Evolutionary conservation across 2,329 filamentous ascomycete species (phyloP).

Genomic region (Paracamarosporium sp.): DNA sequence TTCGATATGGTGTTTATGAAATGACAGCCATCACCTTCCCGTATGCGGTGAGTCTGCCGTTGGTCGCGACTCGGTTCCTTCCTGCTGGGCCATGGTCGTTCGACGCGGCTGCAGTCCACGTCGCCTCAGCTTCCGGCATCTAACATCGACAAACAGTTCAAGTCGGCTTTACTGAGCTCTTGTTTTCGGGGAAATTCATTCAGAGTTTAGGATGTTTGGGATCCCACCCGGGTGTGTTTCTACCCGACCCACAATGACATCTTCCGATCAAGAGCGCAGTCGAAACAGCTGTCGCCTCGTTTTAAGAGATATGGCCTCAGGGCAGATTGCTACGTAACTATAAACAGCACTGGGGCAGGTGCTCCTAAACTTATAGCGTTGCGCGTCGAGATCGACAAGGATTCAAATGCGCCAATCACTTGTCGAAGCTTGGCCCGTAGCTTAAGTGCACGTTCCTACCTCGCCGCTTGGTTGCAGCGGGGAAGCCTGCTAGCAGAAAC

Average conservation of each 20-base stretch:
- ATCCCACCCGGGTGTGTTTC: neutral
- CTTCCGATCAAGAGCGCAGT: neutral
- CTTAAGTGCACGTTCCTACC: slow-evolving; percentile 7
- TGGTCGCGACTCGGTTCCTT: neutral
- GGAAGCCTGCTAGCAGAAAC: slow-evolving; percentile 10
- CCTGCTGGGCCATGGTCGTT: neutral
- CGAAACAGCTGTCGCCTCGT: neutral
- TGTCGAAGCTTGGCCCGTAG: slow-evolving; percentile 14
- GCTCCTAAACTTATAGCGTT: neutral
- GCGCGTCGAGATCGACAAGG: neutral
- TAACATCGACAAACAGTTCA: neutral
- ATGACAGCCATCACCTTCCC: neutral
- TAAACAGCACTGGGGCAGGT: neutral
- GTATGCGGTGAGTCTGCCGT: neutral
- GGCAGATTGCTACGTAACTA: neutral
- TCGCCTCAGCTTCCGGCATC: neutral
- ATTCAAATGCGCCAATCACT: slow-evolving; percentile 9
- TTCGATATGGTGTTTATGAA: neutral
- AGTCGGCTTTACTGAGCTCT: neutral
- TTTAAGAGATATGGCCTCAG: neutral
- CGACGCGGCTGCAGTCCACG: neutral
- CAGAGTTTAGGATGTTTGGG: neutral
- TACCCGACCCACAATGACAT: neutral
- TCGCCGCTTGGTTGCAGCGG: slow-evolving; percentile 9
- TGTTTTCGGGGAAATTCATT: neutral